Evolutionary conservation across 371 early-diverging fungal species (phyloP).

Genomic region (Rhizopus arrhizus): DNA sequence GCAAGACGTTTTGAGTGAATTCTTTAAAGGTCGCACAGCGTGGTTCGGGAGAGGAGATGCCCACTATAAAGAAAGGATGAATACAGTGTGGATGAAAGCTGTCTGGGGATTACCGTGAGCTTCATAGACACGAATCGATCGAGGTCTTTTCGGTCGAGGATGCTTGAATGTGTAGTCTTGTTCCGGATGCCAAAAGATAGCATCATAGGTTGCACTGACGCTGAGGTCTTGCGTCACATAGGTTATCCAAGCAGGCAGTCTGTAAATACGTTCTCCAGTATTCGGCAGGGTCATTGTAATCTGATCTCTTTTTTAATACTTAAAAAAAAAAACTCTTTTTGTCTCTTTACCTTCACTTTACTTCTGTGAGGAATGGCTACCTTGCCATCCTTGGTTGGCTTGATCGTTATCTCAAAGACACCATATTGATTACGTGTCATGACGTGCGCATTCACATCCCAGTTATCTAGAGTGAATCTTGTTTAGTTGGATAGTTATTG

Average conservation of each 20-base stretch:
- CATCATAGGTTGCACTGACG: slow-evolving; percentile 83
- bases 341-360: slow-evolving; percentile 78
- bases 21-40: slow-evolving; percentile 84
- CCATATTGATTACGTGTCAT: slow-evolving; percentile 83
- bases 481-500: not conserved
- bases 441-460: slow-evolving; percentile 75
- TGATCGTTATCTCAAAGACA: slow-evolving; percentile 74
- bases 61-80: slow-evolving; percentile 59
- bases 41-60: slow-evolving; percentile 86
- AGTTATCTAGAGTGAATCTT: slow-evolving; percentile 60
- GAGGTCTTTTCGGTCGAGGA: slow-evolving; percentile 67
- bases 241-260: slow-evolving; percentile 88
- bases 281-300: slow-evolving; percentile 71
- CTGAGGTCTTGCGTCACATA: slow-evolving; percentile 85
- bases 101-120: slow-evolving; percentile 68
- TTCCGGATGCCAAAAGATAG: slow-evolving; percentile 92
- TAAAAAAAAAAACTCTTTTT: not conserved
- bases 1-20: slow-evolving; percentile 86
- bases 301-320: slow-evolving; percentile 33
- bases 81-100: too few species aligned
- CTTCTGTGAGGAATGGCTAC: slow-evolving; percentile 82
- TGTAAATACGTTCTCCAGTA: slow-evolving; percentile 79
- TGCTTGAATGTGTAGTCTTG: slow-evolving; percentile 74
- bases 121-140: slow-evolving; percentile 84
- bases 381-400: slow-evolving; percentile 53